Evolutionary conservation across 2,329 filamentous ascomycete genomes (phyloP).

Genomic region (Lachnellula occidentalis): DNA sequence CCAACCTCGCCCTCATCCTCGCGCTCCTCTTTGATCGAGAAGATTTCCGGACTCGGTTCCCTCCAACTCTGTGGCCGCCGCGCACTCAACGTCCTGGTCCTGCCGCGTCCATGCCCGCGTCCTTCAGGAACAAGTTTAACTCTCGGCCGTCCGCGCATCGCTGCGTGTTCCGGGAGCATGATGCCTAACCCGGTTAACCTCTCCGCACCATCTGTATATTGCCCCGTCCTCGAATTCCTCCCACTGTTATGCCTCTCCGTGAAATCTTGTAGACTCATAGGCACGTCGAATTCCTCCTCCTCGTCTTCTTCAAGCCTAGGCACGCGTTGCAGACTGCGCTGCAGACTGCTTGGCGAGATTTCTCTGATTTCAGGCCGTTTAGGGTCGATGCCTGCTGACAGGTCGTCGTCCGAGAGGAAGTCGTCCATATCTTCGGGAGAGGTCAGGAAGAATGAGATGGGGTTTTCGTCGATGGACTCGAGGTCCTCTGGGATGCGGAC

Average conservation of each 20-base stretch:
- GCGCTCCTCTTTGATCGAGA: constrained; percentile 27
- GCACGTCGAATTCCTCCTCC: constrained; percentile 22
- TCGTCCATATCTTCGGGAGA: constrained; percentile 27
- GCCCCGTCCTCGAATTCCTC: constrained; percentile 16
- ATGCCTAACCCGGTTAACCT: constrained; percentile 24
- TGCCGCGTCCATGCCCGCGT: constrained; percentile 19
- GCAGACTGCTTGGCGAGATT: constrained; percentile 27
- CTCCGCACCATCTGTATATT: constrained; percentile 5
- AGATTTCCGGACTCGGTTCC: constrained; percentile 29
- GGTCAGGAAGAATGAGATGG: constrained; percentile 32
- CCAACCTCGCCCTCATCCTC: constrained; percentile 17
- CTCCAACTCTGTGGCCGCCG: constrained; percentile 28
- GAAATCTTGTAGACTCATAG: constrained; percentile 27
- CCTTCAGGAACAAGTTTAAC: constrained; percentile 14
- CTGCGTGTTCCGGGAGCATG: constrained; percentile 13
- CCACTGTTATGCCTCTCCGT: constrained; percentile 13
- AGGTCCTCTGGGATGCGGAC: constrained; percentile 21
- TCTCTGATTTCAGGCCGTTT: constrained; percentile 22
- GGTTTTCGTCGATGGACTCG: constrained; percentile 29
- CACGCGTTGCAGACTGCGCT: constrained; percentile 24
- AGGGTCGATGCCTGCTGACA: constrained; percentile 30
- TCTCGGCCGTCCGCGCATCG: constrained; percentile 23
- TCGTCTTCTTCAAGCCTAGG: constrained; percentile 15
- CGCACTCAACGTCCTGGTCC: constrained; percentile 23
- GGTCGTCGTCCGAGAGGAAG: constrained; percentile 26